A percentile compares a stretch with the other conserved stretches of the same genome.
Conservation (phyloP, 176 grass and related monocot genomes). For the Ananas comosus region DNA sequence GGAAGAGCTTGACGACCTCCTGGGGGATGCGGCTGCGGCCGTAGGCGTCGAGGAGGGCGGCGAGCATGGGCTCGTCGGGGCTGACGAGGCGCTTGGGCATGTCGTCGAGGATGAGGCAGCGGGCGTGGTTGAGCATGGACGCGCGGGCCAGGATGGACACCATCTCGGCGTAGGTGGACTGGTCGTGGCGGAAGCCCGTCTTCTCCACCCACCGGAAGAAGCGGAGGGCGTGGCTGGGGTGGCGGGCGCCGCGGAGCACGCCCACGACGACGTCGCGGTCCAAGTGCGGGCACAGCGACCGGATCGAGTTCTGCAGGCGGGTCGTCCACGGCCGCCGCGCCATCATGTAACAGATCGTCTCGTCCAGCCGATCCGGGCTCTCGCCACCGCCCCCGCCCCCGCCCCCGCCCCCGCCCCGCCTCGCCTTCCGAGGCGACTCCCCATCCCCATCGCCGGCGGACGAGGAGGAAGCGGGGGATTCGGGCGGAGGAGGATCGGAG, state of each 20-base stretch:
- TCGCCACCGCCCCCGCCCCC: too few relatives aligned
- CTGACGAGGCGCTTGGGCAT: conserved; percentile 57
- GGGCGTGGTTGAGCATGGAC: conserved; percentile 94
- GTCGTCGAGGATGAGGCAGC: conserved; percentile 79
- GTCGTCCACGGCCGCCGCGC: conserved; percentile 71
- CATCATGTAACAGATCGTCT: conserved; percentile 90
- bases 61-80: conserved; percentile 59
- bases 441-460: neutral
- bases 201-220: conserved; percentile 93
- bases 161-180: conserved; percentile 49
- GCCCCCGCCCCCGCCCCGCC: neutral
- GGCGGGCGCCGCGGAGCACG: conserved; percentile 41
- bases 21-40: conserved; percentile 64
- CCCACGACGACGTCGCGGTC: conserved; percentile 43
- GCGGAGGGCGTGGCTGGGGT: conserved; percentile 53
- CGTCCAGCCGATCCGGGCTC: conserved; percentile 42
- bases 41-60: conserved; percentile 56
- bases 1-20: conserved; percentile 89
- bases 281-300: conserved; percentile 39
- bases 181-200: conserved; percentile 59
- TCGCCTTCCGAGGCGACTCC: neutral
- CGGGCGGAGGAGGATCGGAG: neutral
- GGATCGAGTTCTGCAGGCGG: conserved; percentile 90
- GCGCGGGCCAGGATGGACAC: conserved; percentile 39
- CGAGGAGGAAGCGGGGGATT: neutral